These are phyloP conservation scores for Phytophthora hybrid DNA, from an alignment of 352 stramenopile genomes.

Conservation along the genomic window DNA sequence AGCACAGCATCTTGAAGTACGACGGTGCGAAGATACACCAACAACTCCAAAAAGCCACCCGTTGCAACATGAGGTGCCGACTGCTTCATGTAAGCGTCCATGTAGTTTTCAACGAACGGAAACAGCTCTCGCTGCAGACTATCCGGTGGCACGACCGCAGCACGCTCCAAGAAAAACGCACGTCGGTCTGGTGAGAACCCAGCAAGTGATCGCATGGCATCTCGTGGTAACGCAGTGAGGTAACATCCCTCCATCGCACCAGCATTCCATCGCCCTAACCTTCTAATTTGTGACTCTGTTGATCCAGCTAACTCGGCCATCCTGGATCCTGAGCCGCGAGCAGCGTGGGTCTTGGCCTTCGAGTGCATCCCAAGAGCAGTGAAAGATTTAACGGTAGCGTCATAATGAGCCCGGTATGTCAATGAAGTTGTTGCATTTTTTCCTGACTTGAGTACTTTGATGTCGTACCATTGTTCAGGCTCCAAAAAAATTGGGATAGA, in stretches of 20 bases:
- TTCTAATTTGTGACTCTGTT: neutral
- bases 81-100: constrained; percentile 10
- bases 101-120: constrained; percentile 17
- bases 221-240: neutral
- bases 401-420: constrained; percentile 2
- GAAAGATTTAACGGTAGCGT: constrained; percentile 2
- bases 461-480: neutral
- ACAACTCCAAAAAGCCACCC: constrained; percentile 3
- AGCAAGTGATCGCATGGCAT: neutral
- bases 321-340: neutral
- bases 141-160: neutral
- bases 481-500: neutral
- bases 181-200: neutral
- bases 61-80: constrained; percentile 12
- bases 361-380: neutral
- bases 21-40: constrained; percentile 2
- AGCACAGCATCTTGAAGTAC: constrained; percentile 16
- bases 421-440: neutral
- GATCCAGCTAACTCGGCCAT: neutral
- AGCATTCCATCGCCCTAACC: neutral
- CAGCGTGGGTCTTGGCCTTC: constrained; percentile 2
- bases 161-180: constrained; percentile 8
- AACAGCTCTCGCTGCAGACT: constrained; percentile 13
- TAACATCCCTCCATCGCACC: neutral
- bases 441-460: neutral